These are phyloP conservation scores for Penicillium atrosanguineum DNA, from an alignment of 495 filamentous ascomycete genomes.

Conservation along the genomic window DNA sequence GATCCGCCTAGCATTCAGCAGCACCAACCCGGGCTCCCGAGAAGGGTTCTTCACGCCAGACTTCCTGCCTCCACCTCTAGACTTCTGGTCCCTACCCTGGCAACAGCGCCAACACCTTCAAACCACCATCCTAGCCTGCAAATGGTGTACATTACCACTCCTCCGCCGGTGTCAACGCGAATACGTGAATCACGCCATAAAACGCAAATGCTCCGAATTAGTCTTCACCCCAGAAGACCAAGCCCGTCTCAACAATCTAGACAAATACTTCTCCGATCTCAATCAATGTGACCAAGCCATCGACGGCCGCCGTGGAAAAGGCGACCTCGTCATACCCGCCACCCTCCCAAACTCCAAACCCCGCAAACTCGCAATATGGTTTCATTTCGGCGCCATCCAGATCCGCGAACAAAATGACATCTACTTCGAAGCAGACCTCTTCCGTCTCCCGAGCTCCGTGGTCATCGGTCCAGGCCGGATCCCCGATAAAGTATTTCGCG, in stretches of 20 bases:
- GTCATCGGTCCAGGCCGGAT: constrained; percentile 25
- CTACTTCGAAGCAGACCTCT: constrained; percentile 28
- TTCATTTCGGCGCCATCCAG: constrained; percentile 36
- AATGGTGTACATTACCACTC: constrained; percentile 45
- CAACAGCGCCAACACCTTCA: constrained; percentile 29
- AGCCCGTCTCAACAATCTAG: constrained; percentile 16
- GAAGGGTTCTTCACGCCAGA: constrained; percentile 34
- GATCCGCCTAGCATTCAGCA: constrained; percentile 42
- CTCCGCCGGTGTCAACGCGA: constrained; percentile 41
- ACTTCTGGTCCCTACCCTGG: constrained; percentile 27
- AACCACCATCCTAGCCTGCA: constrained; percentile 35
- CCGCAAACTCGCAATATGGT: constrained; percentile 35
- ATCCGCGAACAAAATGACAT: constrained; percentile 26
- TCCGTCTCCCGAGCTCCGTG: constrained; percentile 30
- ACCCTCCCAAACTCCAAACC: neutral
- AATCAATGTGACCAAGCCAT: constrained; percentile 15
- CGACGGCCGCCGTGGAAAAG: constrained; percentile 24
- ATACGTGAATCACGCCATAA: constrained; percentile 35
- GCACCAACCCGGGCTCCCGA: constrained; percentile 28
- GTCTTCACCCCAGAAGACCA: constrained; percentile 24
- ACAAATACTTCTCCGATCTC: constrained; percentile 19
- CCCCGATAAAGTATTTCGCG: constrained; percentile 39
- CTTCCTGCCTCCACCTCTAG: constrained; percentile 37
- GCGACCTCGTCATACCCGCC: constrained; percentile 30
- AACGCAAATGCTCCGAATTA: constrained; percentile 23